Conservation (phyloP, 2,329 filamentous ascomycete species). For the Geosmithia flava region DNA sequence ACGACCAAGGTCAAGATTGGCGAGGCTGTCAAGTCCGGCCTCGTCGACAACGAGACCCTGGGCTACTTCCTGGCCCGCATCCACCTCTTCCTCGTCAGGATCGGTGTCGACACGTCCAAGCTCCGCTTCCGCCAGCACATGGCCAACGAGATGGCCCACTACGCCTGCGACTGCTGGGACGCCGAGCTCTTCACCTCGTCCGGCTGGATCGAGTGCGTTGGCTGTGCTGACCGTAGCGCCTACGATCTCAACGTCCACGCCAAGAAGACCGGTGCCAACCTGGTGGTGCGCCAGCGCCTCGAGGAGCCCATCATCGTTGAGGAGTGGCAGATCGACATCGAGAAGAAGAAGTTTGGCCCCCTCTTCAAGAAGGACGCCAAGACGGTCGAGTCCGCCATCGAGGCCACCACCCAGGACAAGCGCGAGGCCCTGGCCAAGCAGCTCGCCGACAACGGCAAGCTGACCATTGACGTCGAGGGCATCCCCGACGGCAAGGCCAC, state of each 20-base stretch:
- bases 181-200: slow-evolving; percentile 84
- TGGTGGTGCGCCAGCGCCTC: slow-evolving; percentile 74
- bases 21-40: slow-evolving; percentile 66
- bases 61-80: slow-evolving; percentile 96
- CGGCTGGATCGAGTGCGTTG: slow-evolving; percentile 97
- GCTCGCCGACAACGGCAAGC: slow-evolving; percentile 61
- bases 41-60: slow-evolving; percentile 94
- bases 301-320: slow-evolving; percentile 68
- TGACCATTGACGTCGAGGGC: slow-evolving; percentile 61
- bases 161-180: slow-evolving; percentile 96
- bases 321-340: slow-evolving; percentile 77
- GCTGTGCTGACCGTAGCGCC: slow-evolving; percentile 88
- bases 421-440: slow-evolving; percentile 68
- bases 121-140: slow-evolving; percentile 97
- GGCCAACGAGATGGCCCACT: slow-evolving; percentile 69
- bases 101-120: slow-evolving; percentile 79
- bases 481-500: slow-evolving; percentile 62
- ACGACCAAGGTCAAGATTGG: slow-evolving; percentile 66
- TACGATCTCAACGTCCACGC: slow-evolving; percentile 89
- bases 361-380: slow-evolving; percentile 92
- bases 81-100: slow-evolving; percentile 75
- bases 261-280: slow-evolving; percentile 78
- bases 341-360: slow-evolving; percentile 94
- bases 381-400: slow-evolving; percentile 67
- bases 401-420: slow-evolving; percentile 65